Base-by-base conservation (phyloP, 2,329 filamentous ascomycete genomes). In the Lecanicillium sp. region DNA sequence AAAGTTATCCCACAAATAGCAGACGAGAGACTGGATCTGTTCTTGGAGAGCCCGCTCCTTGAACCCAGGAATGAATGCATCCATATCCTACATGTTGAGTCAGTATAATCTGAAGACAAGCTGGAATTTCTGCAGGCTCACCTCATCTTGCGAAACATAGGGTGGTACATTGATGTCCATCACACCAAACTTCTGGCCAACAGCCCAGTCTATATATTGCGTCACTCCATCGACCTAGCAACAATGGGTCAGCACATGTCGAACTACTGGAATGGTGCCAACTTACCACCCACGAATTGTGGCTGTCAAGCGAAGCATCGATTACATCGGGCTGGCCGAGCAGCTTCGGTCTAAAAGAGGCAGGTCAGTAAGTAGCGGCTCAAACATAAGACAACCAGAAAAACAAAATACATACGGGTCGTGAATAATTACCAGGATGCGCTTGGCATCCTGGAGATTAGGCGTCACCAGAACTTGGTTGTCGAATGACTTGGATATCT, bases 1-100 rank as follows among this genome's bases (percentile, higher is more conserved):
- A 54, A 96, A 96, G 55, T 98, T 98, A 51, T 96, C 89, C 92
- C 92, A 98, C 12, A 98, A 68, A 54, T 95, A 97, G 44, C 75
- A 79, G 4, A 90, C 78, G 10, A 96, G 66, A 44, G 90, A 81
- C 45, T 84, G 79, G 0, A 77, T 80, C 58, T 77, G 75, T 39
- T 69, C 66, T 45, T 82, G 71, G 7, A 78, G 54, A 2, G 59
- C 61, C 37, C 58, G 62, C 47, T 74, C 74, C 20, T 62, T 61
- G 19, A 63, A 57, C 2, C 59, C 53, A 1, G 68, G 64, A 3
- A 62, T 69, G 44, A 62, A 70, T 2, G 69, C 53, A 27, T 76
- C 71, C 11, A 60, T 60, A 43, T 76, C 72, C 60, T 70, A 35
- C 15, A 12, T 15, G 22, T 13, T 33, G 12, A 19, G 27, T 33